Base-by-base conservation (phyloP, 306 rosid genomes). In the Pyrus pyrifolia region DNA sequence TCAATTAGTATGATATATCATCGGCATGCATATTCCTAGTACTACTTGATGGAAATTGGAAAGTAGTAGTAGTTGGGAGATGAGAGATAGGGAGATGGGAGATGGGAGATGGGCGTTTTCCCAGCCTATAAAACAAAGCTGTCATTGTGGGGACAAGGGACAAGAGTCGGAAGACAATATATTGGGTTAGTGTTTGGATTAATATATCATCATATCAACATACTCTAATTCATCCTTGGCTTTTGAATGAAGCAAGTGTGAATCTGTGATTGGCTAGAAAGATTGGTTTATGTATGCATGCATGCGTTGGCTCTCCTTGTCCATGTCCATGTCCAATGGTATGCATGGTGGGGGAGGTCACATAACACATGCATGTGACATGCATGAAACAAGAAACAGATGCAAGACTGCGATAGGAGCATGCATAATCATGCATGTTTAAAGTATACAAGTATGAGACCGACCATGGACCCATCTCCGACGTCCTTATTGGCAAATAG, bases 401-500 rank as follows among this genome's bases (percentile, higher is more conserved):
- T 22, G 30, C 23, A 4, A 59, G 64, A 59, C 11, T 22, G 30
- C 15, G 30, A 58, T 2, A 22, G 30, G 63, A 49, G 19, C 18
- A 49, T 14, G 55, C 55, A 22, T 25, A 58, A 11, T 58, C 64
- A 59, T 75, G 73, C 21, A 49, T 0, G 21, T 14, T 14, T 14
- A 49, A 49, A 49, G 53, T 1, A 86, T 78, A 81, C 71, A 53
- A 85, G 76, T 73, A 86, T 86, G 70, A 44, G 81, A 85, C 88
- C 91, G 88, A 88, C 88, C 89, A 67, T 81, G 89, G 88, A 71
- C 91, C 89, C 92, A 86, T 84, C 73, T 38, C 75, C 83, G 76
- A 83, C 53, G 81, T 89, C 87, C 80, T 84, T 81, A 74, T 76
- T 76, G 77, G 80, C 67, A 81, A 79, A 59, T 61, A 68, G 17